Base-by-base conservation (phyloP, 2,329 filamentous ascomycete genomes). In the Penicillium sp. region DNA sequence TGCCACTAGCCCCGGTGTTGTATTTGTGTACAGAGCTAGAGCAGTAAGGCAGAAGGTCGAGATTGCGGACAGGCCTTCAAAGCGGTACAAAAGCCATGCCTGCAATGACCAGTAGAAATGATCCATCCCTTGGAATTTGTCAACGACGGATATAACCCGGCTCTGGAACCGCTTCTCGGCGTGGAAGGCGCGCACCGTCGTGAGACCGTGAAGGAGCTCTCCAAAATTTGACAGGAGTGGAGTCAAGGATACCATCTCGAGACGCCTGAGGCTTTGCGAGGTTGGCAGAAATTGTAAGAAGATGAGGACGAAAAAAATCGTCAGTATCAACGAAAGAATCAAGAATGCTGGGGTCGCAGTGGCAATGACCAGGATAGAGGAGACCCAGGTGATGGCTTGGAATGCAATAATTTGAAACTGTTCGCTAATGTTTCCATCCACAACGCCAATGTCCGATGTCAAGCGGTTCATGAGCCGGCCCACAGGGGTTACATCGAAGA, bases 61-160 rank as follows among this genome's bases (percentile, higher is more conserved):
- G 3, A 82, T 68, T 0, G 87, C 88, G 0, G 90, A 90, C 6
- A 92, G 73, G 8, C 78, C 71, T 61, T 90, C 86, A 51, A 94
- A 93, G 12, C 91, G 85, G 64, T 88, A 90, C 68, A 86, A 85
- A 2, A 96, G 79, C 91, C 91, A 96, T 7, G 85, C 84, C 60
- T 95, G 90, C 41, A 95, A 79, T 53, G 86, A 89, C 88, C 91
- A 96, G 74, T 95, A 96, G 74, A 96, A 95, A 69, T 96, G 92
- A 64, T 96, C 92, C 81, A 95, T 94, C 67, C 90, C 90, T 69
- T 96, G 92, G 67, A 96, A 96, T 16, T 85, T 85, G 65, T 96
- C 91, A 0, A 91, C 90, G 0, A 91, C 90, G 2, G 81, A 76
- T 31, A 96, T 86, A 47, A 95, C 89, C 46, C 86, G 82, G 56